Evolutionary conservation across 2,329 filamentous ascomycete genomes (phyloP).

Genomic region (Penicillium palitans): DNA sequence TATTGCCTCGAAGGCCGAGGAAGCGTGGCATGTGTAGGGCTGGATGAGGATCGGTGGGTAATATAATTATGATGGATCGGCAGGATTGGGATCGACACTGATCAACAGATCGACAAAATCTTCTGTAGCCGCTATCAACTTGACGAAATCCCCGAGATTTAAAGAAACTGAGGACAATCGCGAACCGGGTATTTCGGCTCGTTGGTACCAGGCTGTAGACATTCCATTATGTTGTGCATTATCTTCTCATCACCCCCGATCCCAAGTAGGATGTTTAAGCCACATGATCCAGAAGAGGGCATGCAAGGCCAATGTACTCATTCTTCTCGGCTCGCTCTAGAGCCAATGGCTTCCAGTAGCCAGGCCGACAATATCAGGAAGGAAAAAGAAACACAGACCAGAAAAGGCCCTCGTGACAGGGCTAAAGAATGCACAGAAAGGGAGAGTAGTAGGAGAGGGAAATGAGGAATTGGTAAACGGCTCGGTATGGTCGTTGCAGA

Average conservation of each 20-base stretch:
- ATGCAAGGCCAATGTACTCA: neutral
- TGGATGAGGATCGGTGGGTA: constrained; percentile 7
- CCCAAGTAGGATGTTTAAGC: neutral
- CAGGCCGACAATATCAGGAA: neutral
- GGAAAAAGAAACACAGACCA: neutral
- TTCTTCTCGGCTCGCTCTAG: neutral
- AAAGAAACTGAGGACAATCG: neutral
- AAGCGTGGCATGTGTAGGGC: constrained; percentile 17
- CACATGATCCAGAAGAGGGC: neutral
- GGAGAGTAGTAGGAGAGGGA: neutral
- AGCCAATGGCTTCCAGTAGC: neutral
- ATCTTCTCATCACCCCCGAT: neutral
- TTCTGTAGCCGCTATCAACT: neutral
- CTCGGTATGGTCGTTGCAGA: neutral
- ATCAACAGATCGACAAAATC: neutral
- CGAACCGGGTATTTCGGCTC: neutral
- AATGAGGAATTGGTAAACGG: neutral
- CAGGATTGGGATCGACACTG: constrained; percentile 4
- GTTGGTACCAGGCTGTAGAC: neutral
- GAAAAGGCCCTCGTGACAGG: neutral
- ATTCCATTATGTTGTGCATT: neutral
- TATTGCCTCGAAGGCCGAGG: constrained; percentile 24
- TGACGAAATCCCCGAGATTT: neutral
- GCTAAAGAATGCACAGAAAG: constrained; percentile 3
- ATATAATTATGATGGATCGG: constrained; percentile 3